Evolutionary conservation across 164 flowering plant genomes (phyloP).

Genomic region (Aristolochia fimbriata): DNA sequence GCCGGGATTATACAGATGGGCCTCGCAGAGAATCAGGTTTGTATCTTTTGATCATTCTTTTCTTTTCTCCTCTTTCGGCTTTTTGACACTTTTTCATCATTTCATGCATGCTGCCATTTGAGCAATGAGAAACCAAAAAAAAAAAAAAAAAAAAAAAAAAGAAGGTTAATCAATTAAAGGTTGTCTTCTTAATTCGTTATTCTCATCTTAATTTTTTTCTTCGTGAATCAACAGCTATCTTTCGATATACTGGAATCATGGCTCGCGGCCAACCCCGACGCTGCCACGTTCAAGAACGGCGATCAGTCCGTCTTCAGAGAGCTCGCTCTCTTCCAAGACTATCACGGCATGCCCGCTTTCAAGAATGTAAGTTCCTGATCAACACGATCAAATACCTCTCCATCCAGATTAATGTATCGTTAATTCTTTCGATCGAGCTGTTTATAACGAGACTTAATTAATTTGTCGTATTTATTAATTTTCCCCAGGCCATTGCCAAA

Average conservation of each 20-base stretch:
- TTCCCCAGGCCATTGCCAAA: slow-evolving; percentile 22
- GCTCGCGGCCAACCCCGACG: slow-evolving; percentile 26
- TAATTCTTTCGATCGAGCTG: background rate
- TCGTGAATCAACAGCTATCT: slow-evolving; percentile 15
- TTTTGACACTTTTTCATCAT: background rate
- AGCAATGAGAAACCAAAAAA: background rate
- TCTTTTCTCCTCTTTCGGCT: no score
- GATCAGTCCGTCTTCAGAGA: slow-evolving; percentile 34
- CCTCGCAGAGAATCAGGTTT: slow-evolving; percentile 40
- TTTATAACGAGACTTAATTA: background rate
- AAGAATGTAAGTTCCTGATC: slow-evolving; percentile 25
- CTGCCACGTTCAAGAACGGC: slow-evolving; percentile 14
- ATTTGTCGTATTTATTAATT: background rate
- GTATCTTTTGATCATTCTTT: background rate
- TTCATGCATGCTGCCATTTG: background rate
- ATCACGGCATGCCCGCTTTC: slow-evolving; percentile 39
- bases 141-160: background rate
- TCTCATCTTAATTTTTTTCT: no score
- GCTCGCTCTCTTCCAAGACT: slow-evolving; percentile 47
- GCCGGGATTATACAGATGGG: slow-evolving; percentile 47
- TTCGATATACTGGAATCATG: slow-evolving; percentile 44
- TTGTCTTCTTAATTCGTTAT: background rate
- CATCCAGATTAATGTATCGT: background rate
- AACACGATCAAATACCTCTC: background rate
- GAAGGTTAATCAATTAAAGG: no score